Percentiles rank a stretch among this genome's conserved stretches.
Conservation (phyloP, 2,329 filamentous ascomycete species). For the Penicillium sp. region DNA sequence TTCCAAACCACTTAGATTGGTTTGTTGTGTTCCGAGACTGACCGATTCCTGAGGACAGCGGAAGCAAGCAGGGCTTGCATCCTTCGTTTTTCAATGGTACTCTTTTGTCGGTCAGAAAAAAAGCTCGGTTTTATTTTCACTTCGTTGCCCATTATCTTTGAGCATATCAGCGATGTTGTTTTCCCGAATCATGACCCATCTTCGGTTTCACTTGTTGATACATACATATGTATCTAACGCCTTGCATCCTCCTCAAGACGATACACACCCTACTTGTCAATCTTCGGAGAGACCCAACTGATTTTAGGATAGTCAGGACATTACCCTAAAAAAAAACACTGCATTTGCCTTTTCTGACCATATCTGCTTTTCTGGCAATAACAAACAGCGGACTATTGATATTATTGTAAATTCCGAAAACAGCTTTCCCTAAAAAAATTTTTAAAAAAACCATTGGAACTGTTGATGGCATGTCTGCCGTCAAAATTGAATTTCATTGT, state of each 20-base stretch:
- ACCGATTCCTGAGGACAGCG: neutral
- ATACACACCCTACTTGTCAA: conserved; percentile 2
- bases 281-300: neutral
- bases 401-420: no score
- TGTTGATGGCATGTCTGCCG: neutral
- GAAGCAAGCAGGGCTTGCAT: conserved; percentile 38
- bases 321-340: conserved; percentile 1
- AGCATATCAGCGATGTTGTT: conserved; percentile 36
- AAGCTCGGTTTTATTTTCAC: conserved; percentile 26
- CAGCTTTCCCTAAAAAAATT: no score
- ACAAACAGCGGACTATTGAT: neutral
- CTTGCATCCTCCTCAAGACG: conserved; percentile 9
- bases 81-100: conserved; percentile 21
- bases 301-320: conserved; percentile 2
- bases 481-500: neutral
- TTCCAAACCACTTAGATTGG: conserved; percentile 48
- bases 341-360: neutral
- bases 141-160: conserved; percentile 28
- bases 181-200: conserved; percentile 23
- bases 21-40: conserved; percentile 19
- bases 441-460: neutral
- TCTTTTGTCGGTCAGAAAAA: conserved; percentile 18
- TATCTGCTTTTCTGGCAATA: neutral
- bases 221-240: conserved; percentile 17
- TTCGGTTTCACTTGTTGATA: conserved; percentile 28